These are phyloP conservation scores for Eucalyptus paniculata DNA, from an alignment of 345 rosid species.

Conservation along the genomic window DNA sequence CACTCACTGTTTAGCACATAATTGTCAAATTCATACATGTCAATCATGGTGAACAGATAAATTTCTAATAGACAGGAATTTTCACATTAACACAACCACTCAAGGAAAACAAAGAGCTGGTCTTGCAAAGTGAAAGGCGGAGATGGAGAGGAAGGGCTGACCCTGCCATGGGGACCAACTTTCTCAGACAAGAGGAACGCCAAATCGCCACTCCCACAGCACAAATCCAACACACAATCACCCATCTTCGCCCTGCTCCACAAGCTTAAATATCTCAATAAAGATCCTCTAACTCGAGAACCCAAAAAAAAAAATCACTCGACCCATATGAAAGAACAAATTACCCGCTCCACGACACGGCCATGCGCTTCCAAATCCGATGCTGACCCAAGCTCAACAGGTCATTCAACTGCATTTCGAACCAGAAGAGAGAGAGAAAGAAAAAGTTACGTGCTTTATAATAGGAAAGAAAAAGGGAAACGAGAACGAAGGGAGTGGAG, in stretches of 20 bases:
- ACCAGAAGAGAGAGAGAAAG: background rate
- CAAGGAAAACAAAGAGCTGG: background rate
- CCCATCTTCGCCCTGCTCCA: constrained; percentile 54
- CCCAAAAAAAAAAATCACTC: background rate
- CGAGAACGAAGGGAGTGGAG: background rate
- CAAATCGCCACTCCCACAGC: constrained; percentile 91
- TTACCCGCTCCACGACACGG: constrained; percentile 62
- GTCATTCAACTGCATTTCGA: constrained; percentile 51
- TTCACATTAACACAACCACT: background rate
- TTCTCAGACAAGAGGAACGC: constrained; percentile 75
- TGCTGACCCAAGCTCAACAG: constrained; percentile 78
- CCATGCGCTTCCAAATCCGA: constrained; percentile 82
- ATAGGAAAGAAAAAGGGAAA: background rate
- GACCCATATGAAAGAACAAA: background rate
- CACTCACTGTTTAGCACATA: background rate
- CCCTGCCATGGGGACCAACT: constrained; percentile 35
- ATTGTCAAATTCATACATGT: background rate
- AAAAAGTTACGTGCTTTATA: background rate
- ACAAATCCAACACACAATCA: constrained; percentile 65
- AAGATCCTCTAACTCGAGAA: background rate
- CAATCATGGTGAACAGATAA: background rate
- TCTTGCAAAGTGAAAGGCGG: background rate
- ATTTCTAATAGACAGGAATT: background rate
- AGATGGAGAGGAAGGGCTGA: background rate
- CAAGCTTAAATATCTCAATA: background rate